phyloP scores from a whole-genome alignment of 1,284 basidiomycete species.

The Ustilago curta region DNA sequence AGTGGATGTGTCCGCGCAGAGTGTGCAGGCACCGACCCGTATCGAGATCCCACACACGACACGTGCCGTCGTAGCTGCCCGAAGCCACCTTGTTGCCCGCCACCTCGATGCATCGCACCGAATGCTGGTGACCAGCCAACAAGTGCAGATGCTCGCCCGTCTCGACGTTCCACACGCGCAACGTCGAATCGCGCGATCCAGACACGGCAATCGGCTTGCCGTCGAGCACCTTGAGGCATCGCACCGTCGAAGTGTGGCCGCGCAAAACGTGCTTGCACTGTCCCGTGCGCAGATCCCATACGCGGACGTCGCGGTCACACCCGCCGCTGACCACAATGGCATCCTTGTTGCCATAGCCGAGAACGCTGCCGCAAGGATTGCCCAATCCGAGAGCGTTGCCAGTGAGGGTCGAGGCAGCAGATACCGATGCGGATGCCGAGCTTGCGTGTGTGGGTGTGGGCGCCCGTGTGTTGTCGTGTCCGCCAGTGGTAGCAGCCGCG shows the following conservation, averaged over 20 bases:
- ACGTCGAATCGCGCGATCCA: conserved; percentile 80
- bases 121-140: conserved; percentile 82
- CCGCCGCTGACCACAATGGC: conserved; percentile 89
- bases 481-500: not conserved
- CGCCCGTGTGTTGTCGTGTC: not conserved
- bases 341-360: conserved; percentile 77
- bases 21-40: conserved; percentile 80
- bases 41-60: conserved; percentile 67
- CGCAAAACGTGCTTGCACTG: conserved; percentile 82
- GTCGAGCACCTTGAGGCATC: conserved; percentile 89
- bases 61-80: conserved; percentile 87
- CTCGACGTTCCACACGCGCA: conserved; percentile 94
- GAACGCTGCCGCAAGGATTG: conserved; percentile 69
- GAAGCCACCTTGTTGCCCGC: conserved; percentile 83
- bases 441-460: conserved; percentile 3
- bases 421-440: conserved; percentile 15
- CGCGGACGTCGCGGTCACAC: conserved; percentile 87
- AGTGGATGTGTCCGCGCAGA: conserved; percentile 87
- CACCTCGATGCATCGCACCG: conserved; percentile 89
- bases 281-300: conserved; percentile 90
- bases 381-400: conserved; percentile 51
- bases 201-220: conserved; percentile 88
- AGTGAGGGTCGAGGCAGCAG: conserved; percentile 7
- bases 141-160: conserved; percentile 78
- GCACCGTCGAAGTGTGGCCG: conserved; percentile 90